phyloP scores from a whole-genome alignment of 805 yeast species.

The Candida mattraensis region DNA sequence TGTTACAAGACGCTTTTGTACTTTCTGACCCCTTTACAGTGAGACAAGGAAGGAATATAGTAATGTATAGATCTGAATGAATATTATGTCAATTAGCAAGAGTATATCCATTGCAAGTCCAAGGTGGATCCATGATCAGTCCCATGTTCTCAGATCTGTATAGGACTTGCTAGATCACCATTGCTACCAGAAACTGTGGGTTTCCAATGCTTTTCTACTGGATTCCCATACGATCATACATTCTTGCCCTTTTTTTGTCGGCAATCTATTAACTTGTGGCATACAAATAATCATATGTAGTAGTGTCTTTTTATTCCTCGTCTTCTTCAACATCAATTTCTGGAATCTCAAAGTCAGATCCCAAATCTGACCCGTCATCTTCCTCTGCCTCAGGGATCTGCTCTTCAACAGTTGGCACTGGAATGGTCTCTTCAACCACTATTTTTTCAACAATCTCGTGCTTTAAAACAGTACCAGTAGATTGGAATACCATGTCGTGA shows the following conservation, averaged over 20 bases:
- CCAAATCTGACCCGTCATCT: conserved; percentile 25
- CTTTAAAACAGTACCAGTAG: conserved; percentile 11
- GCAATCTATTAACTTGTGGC: too few species aligned
- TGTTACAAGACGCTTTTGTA: conserved; percentile 32
- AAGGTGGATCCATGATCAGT: conserved; percentile 24
- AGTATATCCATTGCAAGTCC: conserved; percentile 17
- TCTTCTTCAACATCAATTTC: conserved; percentile 35
- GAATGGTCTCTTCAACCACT: conserved; percentile 1
- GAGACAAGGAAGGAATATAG: conserved; percentile 8
- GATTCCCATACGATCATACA: too few species aligned
- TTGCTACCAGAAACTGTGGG: conserved; percentile 19
- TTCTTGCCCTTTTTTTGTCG: too few species aligned
- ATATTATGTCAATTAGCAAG: conserved; percentile 4
- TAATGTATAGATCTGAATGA: conserved; percentile 2
- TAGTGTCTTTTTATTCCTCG: conserved; percentile 18
- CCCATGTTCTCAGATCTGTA: conserved; percentile 20
- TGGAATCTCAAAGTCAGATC: conserved; percentile 38
- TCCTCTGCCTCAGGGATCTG: conserved; percentile 5
- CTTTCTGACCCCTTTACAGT: conserved; percentile 31
- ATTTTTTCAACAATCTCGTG: conserved; percentile 6
- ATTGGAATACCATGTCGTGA: conserved; percentile 19
- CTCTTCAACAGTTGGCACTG: background rate
- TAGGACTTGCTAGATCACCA: conserved; percentile 24
- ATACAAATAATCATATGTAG: too few species aligned
- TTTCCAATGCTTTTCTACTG: conserved; percentile 1